These are phyloP conservation scores for Lathyrus tuberosus DNA, from an alignment of 306 rosid genomes.

Conservation along the genomic window DNA sequence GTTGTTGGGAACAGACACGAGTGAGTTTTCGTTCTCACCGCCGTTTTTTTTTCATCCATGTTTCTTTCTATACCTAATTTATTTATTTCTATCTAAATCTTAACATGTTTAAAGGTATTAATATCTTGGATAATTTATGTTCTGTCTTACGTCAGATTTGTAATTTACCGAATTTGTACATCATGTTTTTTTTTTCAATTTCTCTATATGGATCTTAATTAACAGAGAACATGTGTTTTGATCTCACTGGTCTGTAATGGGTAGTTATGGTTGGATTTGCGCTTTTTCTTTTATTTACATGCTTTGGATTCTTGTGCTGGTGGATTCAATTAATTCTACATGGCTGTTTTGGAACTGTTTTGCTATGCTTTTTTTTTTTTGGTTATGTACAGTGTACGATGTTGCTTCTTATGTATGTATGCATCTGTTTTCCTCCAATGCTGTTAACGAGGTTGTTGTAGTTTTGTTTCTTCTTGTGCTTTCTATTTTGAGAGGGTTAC, in stretches of 20 bases:
- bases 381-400: background rate
- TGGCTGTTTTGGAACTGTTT: constrained; percentile 9
- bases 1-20: constrained; percentile 2
- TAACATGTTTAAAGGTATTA: constrained; percentile 14
- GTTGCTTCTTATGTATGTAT: background rate
- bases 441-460: constrained; percentile 3
- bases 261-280: background rate
- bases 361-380: background rate
- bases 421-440: constrained; percentile 1
- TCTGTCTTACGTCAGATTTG: constrained; percentile 36
- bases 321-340: constrained; percentile 20
- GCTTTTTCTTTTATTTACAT: background rate
- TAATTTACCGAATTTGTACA: background rate
- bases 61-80: background rate
- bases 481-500: background rate
- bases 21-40: constrained; percentile 16
- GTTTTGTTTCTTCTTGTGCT: constrained; percentile 30
- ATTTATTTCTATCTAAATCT: background rate
- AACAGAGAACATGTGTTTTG: background rate
- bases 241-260: constrained; percentile 30
- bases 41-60: background rate
- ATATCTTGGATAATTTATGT: background rate
- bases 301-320: constrained; percentile 26
- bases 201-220: constrained; percentile 31
- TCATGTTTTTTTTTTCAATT: constrained; percentile 5